Evolutionary conservation across 1,284 basidiomycete species (phyloP).

Genomic region (Leccinum pallidistipes): DNA sequence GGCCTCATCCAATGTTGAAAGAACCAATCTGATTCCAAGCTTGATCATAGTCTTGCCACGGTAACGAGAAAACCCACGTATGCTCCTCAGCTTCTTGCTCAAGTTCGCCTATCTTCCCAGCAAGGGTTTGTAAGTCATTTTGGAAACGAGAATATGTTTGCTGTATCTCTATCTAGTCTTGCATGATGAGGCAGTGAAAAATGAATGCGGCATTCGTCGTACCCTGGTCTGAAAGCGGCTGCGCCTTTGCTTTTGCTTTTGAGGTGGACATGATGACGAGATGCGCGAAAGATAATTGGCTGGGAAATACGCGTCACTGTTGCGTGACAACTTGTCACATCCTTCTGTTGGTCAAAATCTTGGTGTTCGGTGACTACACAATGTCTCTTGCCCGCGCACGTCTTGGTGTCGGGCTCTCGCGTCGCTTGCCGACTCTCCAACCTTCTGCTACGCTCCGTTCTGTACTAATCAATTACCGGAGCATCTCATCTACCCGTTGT

Average conservation of each 20-base stretch:
- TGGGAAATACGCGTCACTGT: constrained; percentile 29
- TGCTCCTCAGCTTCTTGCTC: constrained; percentile 94
- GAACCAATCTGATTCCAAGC: constrained; percentile 68
- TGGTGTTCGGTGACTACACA: constrained; percentile 30
- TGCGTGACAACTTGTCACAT: constrained; percentile 42
- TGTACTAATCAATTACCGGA: constrained; percentile 45
- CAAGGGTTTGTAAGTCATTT: constrained; percentile 82
- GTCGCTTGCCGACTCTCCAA: constrained; percentile 30
- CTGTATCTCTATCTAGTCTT: constrained; percentile 71
- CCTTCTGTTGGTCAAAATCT: constrained; percentile 14
- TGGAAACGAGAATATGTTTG: constrained; percentile 74
- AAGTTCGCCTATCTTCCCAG: constrained; percentile 90
- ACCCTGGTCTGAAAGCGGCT: constrained; percentile 70
- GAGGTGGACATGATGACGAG: constrained; percentile 39
- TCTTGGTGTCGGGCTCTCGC: constrained; percentile 34
- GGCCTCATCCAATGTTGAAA: constrained; percentile 83
- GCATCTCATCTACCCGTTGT: constrained; percentile 25
- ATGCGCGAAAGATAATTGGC: constrained; percentile 54
- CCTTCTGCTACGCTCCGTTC: constrained; percentile 35
- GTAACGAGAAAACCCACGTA: constrained; percentile 45
- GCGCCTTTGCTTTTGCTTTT: constrained; percentile 56
- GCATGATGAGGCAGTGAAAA: constrained; percentile 34
- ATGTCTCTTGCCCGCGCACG: constrained; percentile 50
- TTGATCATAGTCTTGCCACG: constrained; percentile 7
- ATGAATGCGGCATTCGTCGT: constrained; percentile 23